Conservation (phyloP, 1,284 basidiomycete species). For the Pseudozyma thailandica region DNA sequence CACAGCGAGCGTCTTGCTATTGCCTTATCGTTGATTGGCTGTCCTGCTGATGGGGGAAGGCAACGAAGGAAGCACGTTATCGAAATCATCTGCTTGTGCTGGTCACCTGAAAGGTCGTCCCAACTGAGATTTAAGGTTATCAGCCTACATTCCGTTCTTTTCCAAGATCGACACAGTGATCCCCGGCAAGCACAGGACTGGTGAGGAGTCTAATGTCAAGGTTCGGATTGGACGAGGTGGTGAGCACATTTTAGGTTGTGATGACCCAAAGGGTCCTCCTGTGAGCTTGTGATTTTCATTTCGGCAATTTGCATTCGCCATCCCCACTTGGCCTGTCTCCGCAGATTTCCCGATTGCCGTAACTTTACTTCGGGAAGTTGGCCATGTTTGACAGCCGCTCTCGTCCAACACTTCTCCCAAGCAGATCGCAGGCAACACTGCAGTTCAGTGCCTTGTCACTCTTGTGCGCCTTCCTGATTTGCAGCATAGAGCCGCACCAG, state of each 20-base stretch:
- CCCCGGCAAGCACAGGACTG: background rate
- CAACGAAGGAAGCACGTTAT: slow-evolving; percentile 8
- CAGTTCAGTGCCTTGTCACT: background rate
- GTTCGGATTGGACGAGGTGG: slow-evolving; percentile 8
- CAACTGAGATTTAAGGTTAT: background rate
- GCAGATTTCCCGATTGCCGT: background rate
- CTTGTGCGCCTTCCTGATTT: too few relatives aligned
- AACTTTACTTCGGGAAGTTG: background rate
- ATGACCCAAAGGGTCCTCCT: slow-evolving; percentile 27
- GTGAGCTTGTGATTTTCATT: slow-evolving; percentile 12
- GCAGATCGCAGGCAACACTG: background rate
- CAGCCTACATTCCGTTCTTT: too few relatives aligned
- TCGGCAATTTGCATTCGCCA: slow-evolving; percentile 1
- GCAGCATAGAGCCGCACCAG: background rate
- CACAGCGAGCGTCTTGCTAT: background rate
- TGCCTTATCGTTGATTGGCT: slow-evolving; percentile 2
- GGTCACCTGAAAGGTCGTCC: slow-evolving; percentile 16
- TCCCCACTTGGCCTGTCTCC: background rate
- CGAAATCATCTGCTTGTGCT: background rate
- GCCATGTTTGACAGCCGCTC: slow-evolving; percentile 36
- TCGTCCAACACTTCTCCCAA: background rate
- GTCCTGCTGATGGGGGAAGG: background rate
- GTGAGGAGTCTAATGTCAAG: slow-evolving; percentile 6
- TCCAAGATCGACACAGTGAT: background rate
- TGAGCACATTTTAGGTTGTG: slow-evolving; percentile 10